These are phyloP conservation scores for Exophiala sp. DNA, from an alignment of 2,329 filamentous ascomycete species.

Conservation along the genomic window DNA sequence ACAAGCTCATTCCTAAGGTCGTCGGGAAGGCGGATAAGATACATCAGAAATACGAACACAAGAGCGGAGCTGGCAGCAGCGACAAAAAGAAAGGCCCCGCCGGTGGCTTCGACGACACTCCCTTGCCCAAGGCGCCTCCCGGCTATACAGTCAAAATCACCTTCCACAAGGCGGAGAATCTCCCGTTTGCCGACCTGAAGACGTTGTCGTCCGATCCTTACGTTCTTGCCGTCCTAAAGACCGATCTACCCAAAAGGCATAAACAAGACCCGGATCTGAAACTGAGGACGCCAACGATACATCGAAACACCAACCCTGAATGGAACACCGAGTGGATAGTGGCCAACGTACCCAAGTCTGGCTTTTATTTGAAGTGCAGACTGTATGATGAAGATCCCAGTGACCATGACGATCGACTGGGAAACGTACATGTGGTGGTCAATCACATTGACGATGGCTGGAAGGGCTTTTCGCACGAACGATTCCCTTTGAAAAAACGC, in stretches of 20 bases:
- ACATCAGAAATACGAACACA: conserved; percentile 33
- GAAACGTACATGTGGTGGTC: conserved; percentile 71
- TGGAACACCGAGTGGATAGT: conserved; percentile 88
- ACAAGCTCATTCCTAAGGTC: conserved; percentile 37
- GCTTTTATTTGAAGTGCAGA: conserved; percentile 77
- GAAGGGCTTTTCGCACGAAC: conserved; percentile 59
- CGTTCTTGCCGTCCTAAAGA: conserved; percentile 67
- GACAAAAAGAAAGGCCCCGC: conserved; percentile 48
- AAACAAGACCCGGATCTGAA: conserved; percentile 75
- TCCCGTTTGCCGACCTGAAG: conserved; percentile 75
- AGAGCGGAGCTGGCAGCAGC: conserved; percentile 36
- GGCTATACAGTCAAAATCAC: conserved; percentile 82
- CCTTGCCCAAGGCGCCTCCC: conserved; percentile 64
- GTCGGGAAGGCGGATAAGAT: conserved; percentile 38
- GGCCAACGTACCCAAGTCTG: conserved; percentile 72
- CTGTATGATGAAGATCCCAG: conserved; percentile 86
- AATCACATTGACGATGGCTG: conserved; percentile 57
- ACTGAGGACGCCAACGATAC: conserved; percentile 69
- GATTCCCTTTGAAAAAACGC: conserved; percentile 72
- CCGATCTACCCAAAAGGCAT: conserved; percentile 65
- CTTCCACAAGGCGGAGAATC: conserved; percentile 72
- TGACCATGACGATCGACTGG: conserved; percentile 80
- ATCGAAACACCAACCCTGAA: conserved; percentile 63
- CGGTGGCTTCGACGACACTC: conserved; percentile 74
- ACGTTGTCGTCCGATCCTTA: conserved; percentile 78